Base-by-base conservation (phyloP, 306 rosid species). In the Begonia masoniana region DNA sequence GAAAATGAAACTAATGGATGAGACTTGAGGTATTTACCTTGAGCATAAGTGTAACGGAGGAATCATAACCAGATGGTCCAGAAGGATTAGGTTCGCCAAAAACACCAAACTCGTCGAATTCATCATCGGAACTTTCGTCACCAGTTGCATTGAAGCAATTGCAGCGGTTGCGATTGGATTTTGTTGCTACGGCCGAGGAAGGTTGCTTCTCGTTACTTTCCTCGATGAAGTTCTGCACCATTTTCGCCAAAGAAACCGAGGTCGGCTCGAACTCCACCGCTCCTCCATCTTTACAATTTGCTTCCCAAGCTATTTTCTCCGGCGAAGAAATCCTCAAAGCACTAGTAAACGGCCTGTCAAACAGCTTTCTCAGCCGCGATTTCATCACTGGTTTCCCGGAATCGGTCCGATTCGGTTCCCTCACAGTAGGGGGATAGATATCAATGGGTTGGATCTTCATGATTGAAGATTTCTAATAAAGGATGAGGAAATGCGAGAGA, bases 381-480 rank as follows among this genome's bases (percentile, higher is more conserved):
- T 86, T 92, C 66, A 83, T 45, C 53, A 86, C 84, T 35, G 88
- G 93, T 61, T 92, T 92, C 2, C 66, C 75, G 14, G 69, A 59
- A 58, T 91, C 94, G 62, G 64, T 62, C 19, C 94, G 81, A 26
- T 52, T 64, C 62, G 56, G 60, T 26, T 76, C 95, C 51, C 72
- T 79, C 41, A 58, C 54, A 17, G 68, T 65, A 53, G 68, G 75
- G 39, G 85, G 41, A 66, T 86, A 86, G 65, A 75, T 54, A 58
- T 83, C 86, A 24, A 91, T 73, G 0, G 99, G 99, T 62, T 83
- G 96, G 81, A 91, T 81, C 88, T 83, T 91, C 99, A 86, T 75
- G 72, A 96, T 85, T 73, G 74, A 77, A 3, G 96, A 86, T 84
- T 31, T 31, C 79, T 81, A 54, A 48, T 10, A 62, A 13, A 51